phyloP scores from a whole-genome alignment of 441 rosid species.

The Populus hybrid region DNA sequence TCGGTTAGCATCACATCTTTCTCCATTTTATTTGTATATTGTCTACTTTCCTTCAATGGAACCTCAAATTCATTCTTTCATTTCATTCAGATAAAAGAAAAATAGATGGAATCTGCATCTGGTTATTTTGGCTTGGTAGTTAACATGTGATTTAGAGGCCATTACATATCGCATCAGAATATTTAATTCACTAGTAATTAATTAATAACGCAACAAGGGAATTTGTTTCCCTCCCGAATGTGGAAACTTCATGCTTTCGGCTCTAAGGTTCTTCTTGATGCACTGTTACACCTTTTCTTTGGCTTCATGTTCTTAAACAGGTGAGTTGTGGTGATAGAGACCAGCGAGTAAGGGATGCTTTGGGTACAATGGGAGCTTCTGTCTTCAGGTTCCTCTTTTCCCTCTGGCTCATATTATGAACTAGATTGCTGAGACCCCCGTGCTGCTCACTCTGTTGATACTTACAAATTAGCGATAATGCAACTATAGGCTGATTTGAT shows the following conservation, averaged over 20 bases:
- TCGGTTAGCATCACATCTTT: slow-evolving; percentile 45
- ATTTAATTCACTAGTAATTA: background rate
- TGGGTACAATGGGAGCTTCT: slow-evolving; percentile 96
- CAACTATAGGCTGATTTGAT: background rate
- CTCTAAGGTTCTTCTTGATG: background rate
- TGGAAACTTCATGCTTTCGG: background rate
- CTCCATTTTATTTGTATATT: background rate
- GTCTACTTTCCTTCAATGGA: background rate
- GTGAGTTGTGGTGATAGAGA: slow-evolving; percentile 76
- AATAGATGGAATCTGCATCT: background rate
- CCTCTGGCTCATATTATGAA: background rate
- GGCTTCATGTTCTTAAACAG: slow-evolving; percentile 35
- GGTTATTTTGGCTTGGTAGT: background rate
- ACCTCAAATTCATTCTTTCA: background rate
- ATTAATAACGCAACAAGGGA: background rate
- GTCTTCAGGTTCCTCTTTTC: slow-evolving; percentile 72
- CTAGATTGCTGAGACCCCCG: background rate
- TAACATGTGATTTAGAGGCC: background rate
- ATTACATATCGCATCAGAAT: background rate
- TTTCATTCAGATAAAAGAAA: background rate
- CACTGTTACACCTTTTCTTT: background rate
- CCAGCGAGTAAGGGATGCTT: slow-evolving; percentile 80
- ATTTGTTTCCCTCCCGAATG: background rate
- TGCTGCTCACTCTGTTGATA: background rate
- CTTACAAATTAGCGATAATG: background rate